phyloP scores from a whole-genome alignment of 176 grass and related monocot genomes.

The Oryza glaberrima region DNA sequence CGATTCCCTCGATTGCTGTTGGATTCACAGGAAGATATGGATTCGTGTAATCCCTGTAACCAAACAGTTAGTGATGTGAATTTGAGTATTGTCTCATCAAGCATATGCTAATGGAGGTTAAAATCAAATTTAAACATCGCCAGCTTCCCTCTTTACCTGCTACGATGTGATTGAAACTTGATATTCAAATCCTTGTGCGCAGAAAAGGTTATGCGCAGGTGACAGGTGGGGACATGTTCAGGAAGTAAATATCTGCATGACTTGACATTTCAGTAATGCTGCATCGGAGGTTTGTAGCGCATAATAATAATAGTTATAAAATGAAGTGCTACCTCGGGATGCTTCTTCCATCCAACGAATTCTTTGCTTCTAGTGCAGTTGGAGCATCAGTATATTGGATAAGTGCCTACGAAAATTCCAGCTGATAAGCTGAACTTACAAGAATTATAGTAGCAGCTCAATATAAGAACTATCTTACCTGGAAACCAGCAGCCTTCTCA shows the following conservation, averaged over 20 bases:
- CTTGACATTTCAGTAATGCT: constrained; percentile 26
- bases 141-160: constrained; percentile 64
- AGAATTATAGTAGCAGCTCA: neutral
- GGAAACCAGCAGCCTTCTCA: constrained; percentile 98
- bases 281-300: neutral
- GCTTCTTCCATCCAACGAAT: constrained; percentile 96
- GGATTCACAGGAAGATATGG: constrained; percentile 98
- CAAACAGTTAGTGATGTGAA: constrained; percentile 32
- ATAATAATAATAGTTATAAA: constrained; percentile 17
- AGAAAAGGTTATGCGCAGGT: constrained; percentile 96
- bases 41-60: constrained; percentile 95
- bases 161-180: constrained; percentile 98
- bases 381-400: constrained; percentile 92
- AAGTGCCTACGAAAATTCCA: constrained; percentile 66
- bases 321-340: constrained; percentile 72
- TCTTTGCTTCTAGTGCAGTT: constrained; percentile 88
- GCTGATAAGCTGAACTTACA: constrained; percentile 17
- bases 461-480: constrained; percentile 55
- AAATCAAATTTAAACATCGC: neutral
- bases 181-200: constrained; percentile 98
- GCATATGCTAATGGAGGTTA: constrained; percentile 9
- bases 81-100: neutral
- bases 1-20: constrained; percentile 81
- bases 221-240: constrained; percentile 67
- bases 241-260: constrained; percentile 86